Evolutionary conservation across 2,329 filamentous ascomycete species (phyloP).

Genomic region (Fusarium continuum): DNA sequence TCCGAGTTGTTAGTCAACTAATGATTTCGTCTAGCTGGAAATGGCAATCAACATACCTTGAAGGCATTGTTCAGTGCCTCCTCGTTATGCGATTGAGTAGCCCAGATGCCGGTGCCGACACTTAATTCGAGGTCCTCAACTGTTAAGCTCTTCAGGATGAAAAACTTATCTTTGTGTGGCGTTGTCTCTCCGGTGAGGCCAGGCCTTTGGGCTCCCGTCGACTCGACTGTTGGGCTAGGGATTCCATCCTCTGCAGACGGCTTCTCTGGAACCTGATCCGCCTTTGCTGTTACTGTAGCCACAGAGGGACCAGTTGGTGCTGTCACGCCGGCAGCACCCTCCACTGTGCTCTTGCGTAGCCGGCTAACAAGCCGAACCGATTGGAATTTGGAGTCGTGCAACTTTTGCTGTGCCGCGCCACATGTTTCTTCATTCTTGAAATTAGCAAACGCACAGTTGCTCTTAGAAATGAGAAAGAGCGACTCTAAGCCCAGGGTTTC

Average conservation of each 20-base stretch:
- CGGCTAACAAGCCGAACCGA: constrained; percentile 87
- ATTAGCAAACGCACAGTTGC: constrained; percentile 97
- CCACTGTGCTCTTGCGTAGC: constrained; percentile 68
- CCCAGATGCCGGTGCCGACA: constrained; percentile 89
- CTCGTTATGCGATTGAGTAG: constrained; percentile 94
- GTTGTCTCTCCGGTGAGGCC: constrained; percentile 11
- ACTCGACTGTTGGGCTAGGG: constrained; percentile 5
- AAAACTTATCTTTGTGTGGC: constrained; percentile 75
- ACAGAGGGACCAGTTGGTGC: constrained; percentile 65
- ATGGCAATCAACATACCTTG: constrained; percentile 66
- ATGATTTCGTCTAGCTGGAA: not conserved
- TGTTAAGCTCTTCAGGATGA: constrained; percentile 92
- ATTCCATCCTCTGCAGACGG: not conserved
- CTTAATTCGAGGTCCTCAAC: constrained; percentile 90
- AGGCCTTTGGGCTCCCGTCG: not conserved
- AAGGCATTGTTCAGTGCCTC: constrained; percentile 83
- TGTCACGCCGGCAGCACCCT: constrained; percentile 57
- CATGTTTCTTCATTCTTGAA: constrained; percentile 85
- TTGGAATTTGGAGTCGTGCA: constrained; percentile 91
- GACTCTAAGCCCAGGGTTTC: constrained; percentile 84
- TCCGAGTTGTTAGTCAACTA: not conserved
- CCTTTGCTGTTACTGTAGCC: constrained; percentile 43
- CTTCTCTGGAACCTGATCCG: constrained; percentile 20
- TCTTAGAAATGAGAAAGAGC: constrained; percentile 93
- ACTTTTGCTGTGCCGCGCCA: constrained; percentile 77